These are phyloP conservation scores for Zea luxurians DNA, from an alignment of 176 grass and related monocot genomes.

Conservation along the genomic window DNA sequence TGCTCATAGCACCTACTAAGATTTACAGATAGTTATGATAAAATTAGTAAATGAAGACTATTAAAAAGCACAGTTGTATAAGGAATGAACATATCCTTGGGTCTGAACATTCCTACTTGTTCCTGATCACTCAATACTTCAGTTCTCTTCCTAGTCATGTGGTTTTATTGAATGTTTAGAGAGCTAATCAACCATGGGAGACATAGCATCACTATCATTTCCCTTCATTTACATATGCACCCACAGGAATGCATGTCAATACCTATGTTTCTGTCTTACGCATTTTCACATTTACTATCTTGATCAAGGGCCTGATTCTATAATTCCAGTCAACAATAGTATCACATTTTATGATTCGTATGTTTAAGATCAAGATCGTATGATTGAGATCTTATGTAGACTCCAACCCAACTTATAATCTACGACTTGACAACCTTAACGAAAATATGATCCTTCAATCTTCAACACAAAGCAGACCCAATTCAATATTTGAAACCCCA, in stretches of 20 bases:
- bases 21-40: not conserved
- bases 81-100: not conserved
- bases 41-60: not conserved
- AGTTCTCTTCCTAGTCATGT: not conserved
- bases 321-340: not conserved
- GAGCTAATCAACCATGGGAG: not conserved
- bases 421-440: not conserved
- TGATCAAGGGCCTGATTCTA: not conserved
- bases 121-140: not conserved
- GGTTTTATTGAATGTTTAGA: not conserved
- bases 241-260: not conserved
- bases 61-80: not conserved
- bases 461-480: not conserved
- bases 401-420: not conserved
- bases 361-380: not conserved
- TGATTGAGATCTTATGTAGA: not conserved
- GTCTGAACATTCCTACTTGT: not conserved
- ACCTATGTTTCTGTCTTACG: not conserved
- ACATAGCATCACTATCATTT: not conserved
- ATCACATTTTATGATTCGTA: not conserved
- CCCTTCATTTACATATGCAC: not conserved
- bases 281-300: not conserved
- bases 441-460: not conserved
- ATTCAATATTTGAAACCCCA: conserved; percentile 8
- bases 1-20: not conserved